Evolutionary conservation across 2,329 filamentous ascomycete species (phyloP).

Genomic region (Cladosporium austrohemisphaericum): DNA sequence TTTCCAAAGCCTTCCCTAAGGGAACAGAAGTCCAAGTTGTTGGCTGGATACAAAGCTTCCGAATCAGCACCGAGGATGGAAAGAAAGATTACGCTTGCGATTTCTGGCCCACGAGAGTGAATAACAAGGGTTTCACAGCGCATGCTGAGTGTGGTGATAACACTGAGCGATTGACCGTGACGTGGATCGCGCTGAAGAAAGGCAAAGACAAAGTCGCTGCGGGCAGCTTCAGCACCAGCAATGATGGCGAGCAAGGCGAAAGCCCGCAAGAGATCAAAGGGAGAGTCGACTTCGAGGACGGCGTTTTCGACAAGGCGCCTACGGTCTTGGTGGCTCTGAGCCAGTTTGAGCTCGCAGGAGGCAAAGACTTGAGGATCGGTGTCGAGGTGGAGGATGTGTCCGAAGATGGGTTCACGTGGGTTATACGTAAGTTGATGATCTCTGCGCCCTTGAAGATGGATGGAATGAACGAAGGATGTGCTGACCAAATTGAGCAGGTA

Average conservation of each 20-base stretch:
- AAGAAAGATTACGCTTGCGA: slow-evolving; percentile 14
- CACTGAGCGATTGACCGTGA: slow-evolving; percentile 17
- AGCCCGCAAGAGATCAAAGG: slow-evolving; percentile 8
- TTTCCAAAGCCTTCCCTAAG: slow-evolving; percentile 11
- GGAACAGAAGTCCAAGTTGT: slow-evolving; percentile 11
- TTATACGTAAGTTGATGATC: slow-evolving; percentile 6
- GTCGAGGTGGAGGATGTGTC: slow-evolving; percentile 13
- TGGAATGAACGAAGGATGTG: too few species aligned
- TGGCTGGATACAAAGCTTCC: slow-evolving; percentile 19
- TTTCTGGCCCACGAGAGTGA: slow-evolving; percentile 15
- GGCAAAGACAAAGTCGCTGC: slow-evolving; percentile 19
- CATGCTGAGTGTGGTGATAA: slow-evolving; percentile 16
- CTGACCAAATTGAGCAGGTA: slow-evolving; percentile 7
- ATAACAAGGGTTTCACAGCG: slow-evolving; percentile 18
- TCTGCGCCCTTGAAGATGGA: neutral
- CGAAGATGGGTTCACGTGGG: slow-evolving; percentile 9
- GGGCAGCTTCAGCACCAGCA: slow-evolving; percentile 16
- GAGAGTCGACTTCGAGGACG: slow-evolving; percentile 16
- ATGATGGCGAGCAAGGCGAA: slow-evolving; percentile 9
- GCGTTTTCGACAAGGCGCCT: slow-evolving; percentile 15
- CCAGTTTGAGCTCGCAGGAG: slow-evolving; percentile 11
- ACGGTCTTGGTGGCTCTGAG: slow-evolving; percentile 18
- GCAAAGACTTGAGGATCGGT: slow-evolving; percentile 11
- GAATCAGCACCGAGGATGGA: slow-evolving; percentile 10
- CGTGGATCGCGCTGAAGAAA: slow-evolving; percentile 19